Evolutionary conservation across 352 stramenopile genomes (phyloP).

Genomic region (Pythium phragmiticola): DNA sequence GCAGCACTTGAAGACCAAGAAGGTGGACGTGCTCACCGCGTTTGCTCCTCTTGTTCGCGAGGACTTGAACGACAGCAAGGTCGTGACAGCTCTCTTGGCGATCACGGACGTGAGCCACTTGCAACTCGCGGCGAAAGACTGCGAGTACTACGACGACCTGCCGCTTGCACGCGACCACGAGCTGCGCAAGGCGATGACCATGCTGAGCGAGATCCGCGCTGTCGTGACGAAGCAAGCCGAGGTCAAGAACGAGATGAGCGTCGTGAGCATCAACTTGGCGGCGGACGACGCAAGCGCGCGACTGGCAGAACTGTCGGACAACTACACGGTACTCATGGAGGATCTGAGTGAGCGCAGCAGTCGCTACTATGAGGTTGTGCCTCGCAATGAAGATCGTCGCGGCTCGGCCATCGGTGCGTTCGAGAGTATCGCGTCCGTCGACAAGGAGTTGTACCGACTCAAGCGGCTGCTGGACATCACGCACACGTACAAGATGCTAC

Average conservation of each 20-base stretch:
- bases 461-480: constrained; percentile 64
- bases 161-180: constrained; percentile 62
- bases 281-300: constrained; percentile 34
- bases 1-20: constrained; percentile 1
- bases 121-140: constrained; percentile 54
- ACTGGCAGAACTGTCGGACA: constrained; percentile 44
- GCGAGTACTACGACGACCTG: constrained; percentile 52
- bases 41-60: constrained; percentile 2
- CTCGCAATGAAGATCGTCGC: constrained; percentile 61
- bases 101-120: constrained; percentile 76
- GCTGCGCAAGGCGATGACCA: constrained; percentile 40
- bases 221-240: constrained; percentile 51
- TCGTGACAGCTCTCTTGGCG: constrained; percentile 43
- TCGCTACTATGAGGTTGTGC: constrained; percentile 80
- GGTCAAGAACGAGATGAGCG: constrained; percentile 46
- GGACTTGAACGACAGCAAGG: constrained; percentile 15
- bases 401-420: constrained; percentile 61
- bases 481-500: constrained; percentile 73
- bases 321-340: constrained; percentile 52
- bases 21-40: not conserved
- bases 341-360: constrained; percentile 68
- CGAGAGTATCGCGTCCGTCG: constrained; percentile 50
- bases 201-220: constrained; percentile 44
- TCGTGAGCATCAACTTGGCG: constrained; percentile 42
- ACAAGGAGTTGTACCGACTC: constrained; percentile 63